Evolutionary conservation across 2,329 filamentous ascomycete genomes (phyloP).

Genomic region (Alternaria longipes): DNA sequence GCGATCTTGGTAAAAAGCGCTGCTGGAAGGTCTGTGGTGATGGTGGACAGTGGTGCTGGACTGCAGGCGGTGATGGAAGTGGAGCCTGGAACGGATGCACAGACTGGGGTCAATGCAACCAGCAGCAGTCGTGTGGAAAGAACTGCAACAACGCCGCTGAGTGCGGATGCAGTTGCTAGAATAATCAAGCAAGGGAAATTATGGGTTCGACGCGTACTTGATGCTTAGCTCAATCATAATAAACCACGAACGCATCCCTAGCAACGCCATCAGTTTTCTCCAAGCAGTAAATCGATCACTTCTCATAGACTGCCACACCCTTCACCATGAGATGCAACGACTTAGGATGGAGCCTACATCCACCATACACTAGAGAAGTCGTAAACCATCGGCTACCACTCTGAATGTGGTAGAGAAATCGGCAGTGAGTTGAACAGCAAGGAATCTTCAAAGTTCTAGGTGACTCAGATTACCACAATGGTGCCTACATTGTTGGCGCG

Average conservation of each 20-base stretch:
- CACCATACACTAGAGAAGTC: too few relatives aligned
- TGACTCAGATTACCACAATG: too few relatives aligned
- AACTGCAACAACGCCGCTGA: neutral
- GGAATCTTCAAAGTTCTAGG: too few relatives aligned
- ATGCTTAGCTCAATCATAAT: neutral
- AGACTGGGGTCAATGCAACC: conserved; percentile 3
- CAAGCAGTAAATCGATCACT: neutral
- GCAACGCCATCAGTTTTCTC: neutral
- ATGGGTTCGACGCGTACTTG: neutral
- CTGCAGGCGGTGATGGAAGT: neutral
- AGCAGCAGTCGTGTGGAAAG: neutral
- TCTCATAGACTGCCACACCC: neutral
- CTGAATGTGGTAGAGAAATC: too few relatives aligned
- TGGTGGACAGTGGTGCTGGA: conserved; percentile 7
- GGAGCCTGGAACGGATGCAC: neutral
- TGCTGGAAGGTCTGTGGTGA: conserved; percentile 7
- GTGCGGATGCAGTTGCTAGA: conserved; percentile 5
- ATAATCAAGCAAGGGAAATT: neutral
- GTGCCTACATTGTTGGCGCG: too few relatives aligned
- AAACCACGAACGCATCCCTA: neutral
- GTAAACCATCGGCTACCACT: too few relatives aligned
- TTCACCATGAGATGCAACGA: too few relatives aligned
- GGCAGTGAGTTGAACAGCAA: too few relatives aligned
- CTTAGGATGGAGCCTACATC: too few relatives aligned
- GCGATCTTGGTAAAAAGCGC: conserved; percentile 2